Percentiles rank a stretch among this genome's conserved stretches.
Conservation (phyloP, 805 yeast genomes). For the Yamadazyma endophytica region DNA sequence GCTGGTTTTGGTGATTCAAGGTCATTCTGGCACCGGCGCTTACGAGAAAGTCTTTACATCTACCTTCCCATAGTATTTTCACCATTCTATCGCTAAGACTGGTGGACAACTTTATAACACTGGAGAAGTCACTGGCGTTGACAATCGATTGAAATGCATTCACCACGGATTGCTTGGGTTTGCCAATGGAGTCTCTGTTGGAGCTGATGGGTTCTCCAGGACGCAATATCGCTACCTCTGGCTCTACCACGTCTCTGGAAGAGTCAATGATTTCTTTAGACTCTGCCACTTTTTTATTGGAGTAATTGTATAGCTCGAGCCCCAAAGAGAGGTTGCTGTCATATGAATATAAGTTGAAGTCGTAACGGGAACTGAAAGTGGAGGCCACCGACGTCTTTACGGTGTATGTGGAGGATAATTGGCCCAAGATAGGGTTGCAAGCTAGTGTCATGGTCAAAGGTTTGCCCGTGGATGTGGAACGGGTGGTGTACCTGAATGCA, state of each 20-base stretch:
- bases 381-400: conserved; percentile 73
- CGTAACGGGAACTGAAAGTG: conserved; percentile 79
- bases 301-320: conserved; percentile 70
- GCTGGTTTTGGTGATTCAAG: conserved; percentile 36
- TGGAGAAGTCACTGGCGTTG: conserved; percentile 53
- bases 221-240: neutral
- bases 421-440: conserved; percentile 86
- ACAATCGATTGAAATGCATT: conserved; percentile 49
- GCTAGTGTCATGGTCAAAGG: conserved; percentile 87
- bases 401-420: conserved; percentile 81
- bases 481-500: conserved; percentile 79
- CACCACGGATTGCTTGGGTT: conserved; percentile 35
- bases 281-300: conserved; percentile 13
- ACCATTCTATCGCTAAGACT: conserved; percentile 59
- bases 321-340: conserved; percentile 85
- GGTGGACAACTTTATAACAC: conserved; percentile 71
- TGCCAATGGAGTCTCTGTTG: neutral
- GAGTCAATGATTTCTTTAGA: conserved; percentile 2
- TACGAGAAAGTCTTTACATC: conserved; percentile 71
- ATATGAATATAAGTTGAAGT: conserved; percentile 87
- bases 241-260: too few species aligned
- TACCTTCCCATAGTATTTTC: conserved; percentile 83
- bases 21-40: conserved; percentile 66
- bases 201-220: neutral
- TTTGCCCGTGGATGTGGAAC: conserved; percentile 80